Evolutionary conservation across 106 monocot species (phyloP), one percentile per base, ranked within the genome.

Genomic region (Dendrobium chrysotoxum): DNA sequence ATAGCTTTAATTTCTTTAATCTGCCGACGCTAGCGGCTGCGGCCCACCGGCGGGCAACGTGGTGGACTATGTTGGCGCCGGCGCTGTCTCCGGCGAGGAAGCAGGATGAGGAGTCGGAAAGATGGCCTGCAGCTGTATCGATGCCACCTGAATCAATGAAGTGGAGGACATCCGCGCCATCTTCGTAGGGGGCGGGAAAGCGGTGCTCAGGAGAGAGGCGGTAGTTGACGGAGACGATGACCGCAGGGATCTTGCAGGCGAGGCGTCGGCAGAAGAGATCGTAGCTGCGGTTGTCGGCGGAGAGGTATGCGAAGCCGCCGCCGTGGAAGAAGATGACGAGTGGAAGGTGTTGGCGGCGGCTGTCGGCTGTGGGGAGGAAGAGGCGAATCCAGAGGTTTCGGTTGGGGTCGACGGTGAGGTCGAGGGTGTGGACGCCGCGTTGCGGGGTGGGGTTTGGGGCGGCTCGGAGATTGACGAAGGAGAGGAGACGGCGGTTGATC

Each of bases 401-500:
- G 73, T 80, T 18, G 57, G 79, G 54, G 66, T 90, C 80, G 72
- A 93, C 25, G 80, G 73, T 26, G 81, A 92, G 18, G 78, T 95
- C 95, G 54, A 70, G 21, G 61, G 90, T 75, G 78, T 74, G 70
- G 82, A 92, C 89, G 82, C 92, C 85, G 45, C 17, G 16, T 42
- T 7, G 6, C 23, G 91, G 87, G 0, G 12, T 77, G 53, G 85
- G 55, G 78, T 76, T 77, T n/a, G 94, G 75, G 13, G 82, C 21
- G 76, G 50, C 12, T 21, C 17, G 53, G 53, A 66, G 61, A 44
- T 90, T 83, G 77, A 90, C 0, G 83, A 87, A 28, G 53, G 76
- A 77, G 68, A 87, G 55, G 41, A 90, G 82, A 42, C 80, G 75
- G 71, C 95, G 92, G 85, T 92, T 90, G 61, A 95, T 17, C 61